Evolutionary conservation across 352 stramenopile genomes (phyloP), one percentile per base, ranked within the genome.

Genomic region (Phytophthora idaei): DNA sequence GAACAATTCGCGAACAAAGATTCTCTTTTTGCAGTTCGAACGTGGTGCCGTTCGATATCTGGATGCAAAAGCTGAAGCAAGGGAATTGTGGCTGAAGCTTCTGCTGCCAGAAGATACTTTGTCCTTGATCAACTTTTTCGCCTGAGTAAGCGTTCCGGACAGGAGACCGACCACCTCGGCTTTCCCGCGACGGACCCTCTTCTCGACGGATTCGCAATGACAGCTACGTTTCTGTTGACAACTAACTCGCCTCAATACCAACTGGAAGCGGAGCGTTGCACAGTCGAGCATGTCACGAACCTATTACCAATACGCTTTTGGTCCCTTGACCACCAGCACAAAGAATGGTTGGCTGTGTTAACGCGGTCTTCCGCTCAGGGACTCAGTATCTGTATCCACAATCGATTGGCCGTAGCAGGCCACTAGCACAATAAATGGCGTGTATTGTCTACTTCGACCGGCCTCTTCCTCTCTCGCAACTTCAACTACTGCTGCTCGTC

Each of bases 401-500:
- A 50, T 25, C 4, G 4, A 29, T 59, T 44, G 27, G 29, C 17
- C 17, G 47, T 39, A 29, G 42, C 7, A 27, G 10, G 3, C 2
- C 4, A 49, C 6, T 21, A 34, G 36, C 6, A 12, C 45, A 61
- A 67, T 62, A 57, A 67, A 62, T 49, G 45, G 52, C 17, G 50
- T 67, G 34, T 55, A 1, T 44, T 63, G 41, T 69, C 54, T 34
- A 59, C 27, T 37, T 60, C 11, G 17, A 9, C 27, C 44, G 54
- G 31, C 7, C 11, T 36, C 37, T 9, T 17, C 21, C 44, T 48
- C 32, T 21, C 44, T 34, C n/a, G 25, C 25, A 51, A 6, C 34
- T 57, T 55, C 44, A 68, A 44, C 68, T 75, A 60, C 45, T 57
- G 12, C 51, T 67, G 28, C 62, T 75, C 32, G 68, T 71, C 31